Base-by-base conservation (phyloP, 2,329 filamentous ascomycete genomes). In the Ramularia endophylla region DNA sequence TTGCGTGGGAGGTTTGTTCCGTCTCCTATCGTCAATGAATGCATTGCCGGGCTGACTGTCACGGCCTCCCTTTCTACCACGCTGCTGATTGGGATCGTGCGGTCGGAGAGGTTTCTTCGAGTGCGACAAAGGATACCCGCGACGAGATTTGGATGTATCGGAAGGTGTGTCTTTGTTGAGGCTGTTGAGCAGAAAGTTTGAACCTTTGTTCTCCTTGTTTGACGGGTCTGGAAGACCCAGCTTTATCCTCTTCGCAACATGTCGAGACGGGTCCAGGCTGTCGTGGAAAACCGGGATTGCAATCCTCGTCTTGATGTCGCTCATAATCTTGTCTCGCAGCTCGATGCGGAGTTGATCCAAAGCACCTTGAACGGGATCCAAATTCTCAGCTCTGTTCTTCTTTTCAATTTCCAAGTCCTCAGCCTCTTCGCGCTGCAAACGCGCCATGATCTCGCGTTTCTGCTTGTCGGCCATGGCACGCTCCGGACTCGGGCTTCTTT, bases 321-420 rank as follows among this genome's bases (percentile, higher is more conserved):
- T 80, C 48, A 97, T 80, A 27, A 98, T 70, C 62, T 94, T 92
- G 59, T 94, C 85, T 44, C 79, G 81, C 59, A 98, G 71, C 62
- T 97, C 89, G 39, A 80, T 78, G 38, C 83, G 78, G 39, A 95
- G 76, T 32, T 85, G 76, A 47, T 89, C 81, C 28, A 88, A 72
- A 25, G 92, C 90, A 59, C 94, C 90, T 36, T 73, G 69, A 4
- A 90, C 86, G n/a, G 92, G 90, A 63, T 98, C 90, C 50, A 95
- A 78, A 60, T 94, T 84, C 57, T 84, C 83, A 13, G 89, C 89
- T 38, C 90, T 75, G 54, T 90, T 83, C 58, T 80, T 82, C 68
- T 92, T 95, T 63, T 97, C 90, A 52, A 92, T 85, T 58, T 95
- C 88, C 6, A 90, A 60, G 58, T 95, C 90, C 36, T 81, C 76